A percentile compares a stretch with the other conserved stretches of the same genome.
phyloP scores from a whole-genome alignment of 805 yeast species.

The Komagataella ulmi region DNA sequence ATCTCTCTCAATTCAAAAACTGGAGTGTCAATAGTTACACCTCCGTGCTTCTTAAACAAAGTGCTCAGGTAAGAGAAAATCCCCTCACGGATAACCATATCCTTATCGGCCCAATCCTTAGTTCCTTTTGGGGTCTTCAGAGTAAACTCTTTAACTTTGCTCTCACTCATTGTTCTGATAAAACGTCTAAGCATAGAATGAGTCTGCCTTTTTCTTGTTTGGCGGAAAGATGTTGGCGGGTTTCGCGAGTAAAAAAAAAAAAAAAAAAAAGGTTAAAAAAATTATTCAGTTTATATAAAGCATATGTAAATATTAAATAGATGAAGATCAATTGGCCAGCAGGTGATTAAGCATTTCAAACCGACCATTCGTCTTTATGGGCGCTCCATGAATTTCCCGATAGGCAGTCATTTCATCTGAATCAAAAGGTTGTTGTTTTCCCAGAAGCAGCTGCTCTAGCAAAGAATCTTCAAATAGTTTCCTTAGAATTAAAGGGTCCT shows the following conservation, averaged over 20 bases:
- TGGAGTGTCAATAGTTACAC: conserved; percentile 96
- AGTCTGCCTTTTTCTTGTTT: neutral
- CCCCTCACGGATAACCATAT: conserved; percentile 89
- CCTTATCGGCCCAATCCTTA: conserved; percentile 97
- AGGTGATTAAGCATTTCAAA: neutral
- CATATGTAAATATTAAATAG: neutral
- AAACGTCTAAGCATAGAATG: neutral
- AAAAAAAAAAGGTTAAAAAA: too few species aligned
- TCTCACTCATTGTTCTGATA: conserved; percentile 19
- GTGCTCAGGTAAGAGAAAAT: conserved; percentile 60
- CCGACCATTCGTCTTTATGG: neutral
- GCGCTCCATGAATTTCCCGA: neutral
- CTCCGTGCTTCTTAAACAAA: conserved; percentile 91
- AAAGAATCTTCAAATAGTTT: neutral
- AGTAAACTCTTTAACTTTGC: conserved; percentile 45
- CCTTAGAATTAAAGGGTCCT: neutral
- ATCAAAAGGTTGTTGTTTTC: neutral
- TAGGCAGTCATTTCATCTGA: neutral
- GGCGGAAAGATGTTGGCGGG: neutral
- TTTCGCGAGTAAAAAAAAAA: neutral
- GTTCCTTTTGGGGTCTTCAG: conserved; percentile 95
- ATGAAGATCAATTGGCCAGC: neutral
- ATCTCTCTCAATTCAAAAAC: conserved; percentile 95
- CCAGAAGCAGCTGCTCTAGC: neutral
- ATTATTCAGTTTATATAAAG: neutral